Percentiles rank a stretch among this genome's conserved stretches.
Evolutionary conservation across 805 yeast genomes (phyloP).

Genomic region (Wickerhamomyces alni): DNA sequence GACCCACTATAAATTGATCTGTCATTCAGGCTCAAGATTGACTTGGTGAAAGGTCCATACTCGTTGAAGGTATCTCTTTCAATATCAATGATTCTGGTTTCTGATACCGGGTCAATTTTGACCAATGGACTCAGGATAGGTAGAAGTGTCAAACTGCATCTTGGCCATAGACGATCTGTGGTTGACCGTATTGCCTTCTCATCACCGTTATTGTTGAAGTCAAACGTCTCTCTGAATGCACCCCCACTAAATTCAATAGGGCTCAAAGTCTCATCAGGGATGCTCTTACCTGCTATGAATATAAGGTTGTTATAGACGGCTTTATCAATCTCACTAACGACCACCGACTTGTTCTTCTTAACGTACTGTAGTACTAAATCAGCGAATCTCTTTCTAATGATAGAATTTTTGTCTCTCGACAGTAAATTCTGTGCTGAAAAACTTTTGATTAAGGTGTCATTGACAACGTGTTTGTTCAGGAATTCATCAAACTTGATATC

Average conservation of each 20-base stretch:
- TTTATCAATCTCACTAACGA: constrained; percentile 12
- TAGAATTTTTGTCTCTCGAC: constrained; percentile 10
- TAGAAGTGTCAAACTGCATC: constrained; percentile 19
- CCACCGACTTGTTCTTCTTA: neutral
- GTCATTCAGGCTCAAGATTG: constrained; percentile 9
- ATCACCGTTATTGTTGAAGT: constrained; percentile 7
- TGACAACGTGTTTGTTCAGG: constrained; percentile 3
- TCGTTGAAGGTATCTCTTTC: constrained; percentile 12
- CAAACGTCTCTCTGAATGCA: constrained; percentile 16
- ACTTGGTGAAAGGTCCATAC: constrained; percentile 17
- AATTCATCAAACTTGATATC: constrained; percentile 8
- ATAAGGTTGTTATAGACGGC: constrained; percentile 9
- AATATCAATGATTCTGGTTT: constrained; percentile 16
- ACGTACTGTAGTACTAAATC: constrained; percentile 10
- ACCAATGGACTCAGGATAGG: constrained; percentile 6
- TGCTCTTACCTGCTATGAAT: constrained; percentile 1
- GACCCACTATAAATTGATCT: constrained; percentile 20
- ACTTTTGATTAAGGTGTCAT: constrained; percentile 3
- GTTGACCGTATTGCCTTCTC: constrained; percentile 9
- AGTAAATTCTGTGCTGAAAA: constrained; percentile 13
- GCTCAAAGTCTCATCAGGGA: neutral
- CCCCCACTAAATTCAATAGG: constrained; percentile 7
- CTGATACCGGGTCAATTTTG: constrained; percentile 17
- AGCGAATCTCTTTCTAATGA: constrained; percentile 14
- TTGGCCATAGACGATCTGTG: constrained; percentile 17